These are phyloP conservation scores for Thamnidium elegans DNA, from an alignment of 192 early-diverging fungal genomes.

Conservation along the genomic window DNA sequence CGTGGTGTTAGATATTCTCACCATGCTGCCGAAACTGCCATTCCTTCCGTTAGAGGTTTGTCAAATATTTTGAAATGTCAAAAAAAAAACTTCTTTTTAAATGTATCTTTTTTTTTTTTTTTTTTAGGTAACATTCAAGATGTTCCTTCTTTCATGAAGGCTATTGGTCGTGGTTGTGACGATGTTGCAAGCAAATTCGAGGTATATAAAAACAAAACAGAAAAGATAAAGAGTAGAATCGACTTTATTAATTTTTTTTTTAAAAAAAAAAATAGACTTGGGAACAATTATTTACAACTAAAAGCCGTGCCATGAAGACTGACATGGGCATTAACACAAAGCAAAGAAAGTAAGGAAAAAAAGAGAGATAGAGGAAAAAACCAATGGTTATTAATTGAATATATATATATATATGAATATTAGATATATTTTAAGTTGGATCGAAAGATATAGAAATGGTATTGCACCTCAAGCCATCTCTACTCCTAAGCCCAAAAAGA, in stretches of 20 bases:
- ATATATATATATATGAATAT: background rate
- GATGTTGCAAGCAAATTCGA: constrained; percentile 5
- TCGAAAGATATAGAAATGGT: background rate
- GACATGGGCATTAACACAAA: constrained; percentile 6
- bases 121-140: constrained; percentile 5
- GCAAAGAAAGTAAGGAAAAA: constrained; percentile 9
- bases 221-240: background rate
- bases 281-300: constrained; percentile 3
- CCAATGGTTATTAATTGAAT: background rate
- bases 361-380: background rate
- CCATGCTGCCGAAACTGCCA: background rate
- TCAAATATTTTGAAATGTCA: too few relatives aligned
- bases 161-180: constrained; percentile 11
- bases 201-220: background rate
- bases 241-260: background rate
- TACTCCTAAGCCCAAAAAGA: background rate
- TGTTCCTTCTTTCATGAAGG: constrained; percentile 9
- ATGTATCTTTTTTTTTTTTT: background rate
- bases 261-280: background rate
- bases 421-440: constrained; percentile 1
- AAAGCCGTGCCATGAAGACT: constrained; percentile 3
- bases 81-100: too few relatives aligned
- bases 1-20: background rate
- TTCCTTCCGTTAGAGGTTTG: background rate
- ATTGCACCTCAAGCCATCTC: background rate